Base-by-base conservation (phyloP, 768 basidiomycete genomes). In the Russula sp. region DNA sequence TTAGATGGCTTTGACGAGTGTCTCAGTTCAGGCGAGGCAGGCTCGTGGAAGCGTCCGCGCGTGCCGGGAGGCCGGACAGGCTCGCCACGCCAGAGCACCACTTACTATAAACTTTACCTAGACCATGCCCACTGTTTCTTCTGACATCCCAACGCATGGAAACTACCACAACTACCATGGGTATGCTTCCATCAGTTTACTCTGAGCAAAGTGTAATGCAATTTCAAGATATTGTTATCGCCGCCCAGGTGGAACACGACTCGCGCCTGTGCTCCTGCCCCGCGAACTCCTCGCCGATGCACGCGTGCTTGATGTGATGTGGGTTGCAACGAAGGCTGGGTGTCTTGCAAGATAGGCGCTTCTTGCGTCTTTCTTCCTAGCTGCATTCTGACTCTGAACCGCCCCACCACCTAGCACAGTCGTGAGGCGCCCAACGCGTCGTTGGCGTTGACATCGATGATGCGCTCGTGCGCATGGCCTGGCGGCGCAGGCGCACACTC, bases 381-480 rank as follows among this genome's bases (percentile, higher is more conserved):
- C 54, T 32, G 7, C 8, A 11, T 18, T 22, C 20, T 34, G 5
- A 20, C 16, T 11, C 29, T 52, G 49, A 57, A 18, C 2, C 13
- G n/a, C 8, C 3, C 9, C 36, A 39, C n/a, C 43, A 29, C 20
- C 8, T 63, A 90, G 90, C 87, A 32, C 91, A 90, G 69, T 72
- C 73, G 1, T 78, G 78, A 71, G 81, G 80, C 2, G 86, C 90
- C 6, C 70, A 68, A n/a, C 80, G 79, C 62, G 87, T 93, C 9
- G 75, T 87, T 14, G 93, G 92, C 1, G 90, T 96, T 0, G 93
- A 96, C 70, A 88, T 96, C 48, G 93, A 94, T 69, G 79, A 84
- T 42, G 77, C 78, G 9, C 78, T 95, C 51, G 77, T 93, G n/a
- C 78, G 84, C 36, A 79, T 76, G 4, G 93, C 93, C 7, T 91